Evolutionary conservation across 2,329 filamentous ascomycete genomes (phyloP).

Genomic region (Colletotrichum tropicicola): DNA sequence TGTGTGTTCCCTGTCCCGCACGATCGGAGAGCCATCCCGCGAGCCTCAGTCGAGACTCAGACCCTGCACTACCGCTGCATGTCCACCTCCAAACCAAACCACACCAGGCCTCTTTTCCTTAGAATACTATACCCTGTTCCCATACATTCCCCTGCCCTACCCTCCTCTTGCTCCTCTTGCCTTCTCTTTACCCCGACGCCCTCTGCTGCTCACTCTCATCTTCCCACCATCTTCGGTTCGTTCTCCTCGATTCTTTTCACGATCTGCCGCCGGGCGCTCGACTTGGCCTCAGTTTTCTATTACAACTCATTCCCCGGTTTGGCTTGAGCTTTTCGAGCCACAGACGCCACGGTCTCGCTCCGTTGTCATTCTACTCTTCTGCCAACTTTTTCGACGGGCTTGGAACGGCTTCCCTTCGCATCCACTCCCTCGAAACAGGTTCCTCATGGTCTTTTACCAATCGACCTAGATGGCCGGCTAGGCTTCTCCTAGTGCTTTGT

Average conservation of each 20-base stretch:
- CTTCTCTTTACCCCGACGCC: conserved; percentile 4
- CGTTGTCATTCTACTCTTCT: too few species aligned
- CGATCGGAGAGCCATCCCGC: conserved; percentile 25
- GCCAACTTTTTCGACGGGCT: background rate
- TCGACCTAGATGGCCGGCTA: conserved; percentile 31
- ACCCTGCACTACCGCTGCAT: conserved; percentile 11
- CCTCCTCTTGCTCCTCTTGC: conserved; percentile 14
- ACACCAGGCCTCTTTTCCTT: conserved; percentile 5
- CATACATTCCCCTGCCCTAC: conserved; percentile 7
- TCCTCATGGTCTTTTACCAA: conserved; percentile 21
- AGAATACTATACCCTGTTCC: background rate
- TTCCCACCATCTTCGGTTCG: conserved; percentile 1
- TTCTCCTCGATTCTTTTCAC: background rate
- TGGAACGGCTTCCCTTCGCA: conserved; percentile 6
- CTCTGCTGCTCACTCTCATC: background rate
- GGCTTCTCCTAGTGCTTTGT: conserved; percentile 34
- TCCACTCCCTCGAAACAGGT: conserved; percentile 5
- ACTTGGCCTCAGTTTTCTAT: too few species aligned
- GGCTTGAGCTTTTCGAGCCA: too few species aligned
- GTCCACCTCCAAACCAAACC: conserved; percentile 10
- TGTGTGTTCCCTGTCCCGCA: conserved; percentile 25
- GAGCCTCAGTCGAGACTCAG: conserved; percentile 26
- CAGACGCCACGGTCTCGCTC: too few species aligned
- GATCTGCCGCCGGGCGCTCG: background rate
- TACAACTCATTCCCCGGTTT: too few species aligned